phyloP scores from a whole-genome alignment of 2,329 filamentous ascomycete genomes.

The Cladosporium sp. region DNA sequence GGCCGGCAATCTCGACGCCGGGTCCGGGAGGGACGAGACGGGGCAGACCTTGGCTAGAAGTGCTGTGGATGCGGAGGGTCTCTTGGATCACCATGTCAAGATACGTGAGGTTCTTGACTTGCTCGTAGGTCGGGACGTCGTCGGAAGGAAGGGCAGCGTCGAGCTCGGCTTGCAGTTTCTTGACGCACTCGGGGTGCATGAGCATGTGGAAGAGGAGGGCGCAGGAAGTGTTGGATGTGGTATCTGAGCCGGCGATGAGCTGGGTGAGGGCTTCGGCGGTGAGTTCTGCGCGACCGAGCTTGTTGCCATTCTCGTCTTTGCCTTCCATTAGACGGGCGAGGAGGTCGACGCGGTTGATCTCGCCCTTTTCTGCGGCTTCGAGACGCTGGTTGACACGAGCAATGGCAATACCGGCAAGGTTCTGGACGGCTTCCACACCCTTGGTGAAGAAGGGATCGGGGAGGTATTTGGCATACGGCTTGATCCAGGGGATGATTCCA shows the following conservation, averaged over 20 bases:
- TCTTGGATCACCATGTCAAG: constrained; percentile 74
- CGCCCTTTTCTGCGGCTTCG: constrained; percentile 55
- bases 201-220: constrained; percentile 75
- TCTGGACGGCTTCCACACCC: constrained; percentile 50
- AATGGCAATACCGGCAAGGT: constrained; percentile 82
- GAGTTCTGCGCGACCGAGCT: constrained; percentile 71
- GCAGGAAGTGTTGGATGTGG: constrained; percentile 75
- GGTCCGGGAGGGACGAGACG: constrained; percentile 63
- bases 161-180: constrained; percentile 70
- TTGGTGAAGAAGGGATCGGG: constrained; percentile 40
- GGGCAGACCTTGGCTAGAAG: constrained; percentile 79
- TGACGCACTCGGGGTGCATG: constrained; percentile 64
- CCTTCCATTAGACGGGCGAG: constrained; percentile 82
- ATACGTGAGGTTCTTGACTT: constrained; percentile 72
- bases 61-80: constrained; percentile 80
- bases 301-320: constrained; percentile 72
- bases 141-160: constrained; percentile 62
- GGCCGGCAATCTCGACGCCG: constrained; percentile 62
- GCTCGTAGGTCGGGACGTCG: constrained; percentile 65
- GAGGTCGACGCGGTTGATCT: constrained; percentile 68
- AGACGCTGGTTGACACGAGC: constrained; percentile 73
- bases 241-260: constrained; percentile 75
- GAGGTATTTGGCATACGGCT: constrained; percentile 74
- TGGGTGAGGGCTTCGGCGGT: constrained; percentile 88
- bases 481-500: constrained; percentile 68